Base-by-base conservation (phyloP, 1,284 basidiomycete genomes). In the Tilletia caries region DNA sequence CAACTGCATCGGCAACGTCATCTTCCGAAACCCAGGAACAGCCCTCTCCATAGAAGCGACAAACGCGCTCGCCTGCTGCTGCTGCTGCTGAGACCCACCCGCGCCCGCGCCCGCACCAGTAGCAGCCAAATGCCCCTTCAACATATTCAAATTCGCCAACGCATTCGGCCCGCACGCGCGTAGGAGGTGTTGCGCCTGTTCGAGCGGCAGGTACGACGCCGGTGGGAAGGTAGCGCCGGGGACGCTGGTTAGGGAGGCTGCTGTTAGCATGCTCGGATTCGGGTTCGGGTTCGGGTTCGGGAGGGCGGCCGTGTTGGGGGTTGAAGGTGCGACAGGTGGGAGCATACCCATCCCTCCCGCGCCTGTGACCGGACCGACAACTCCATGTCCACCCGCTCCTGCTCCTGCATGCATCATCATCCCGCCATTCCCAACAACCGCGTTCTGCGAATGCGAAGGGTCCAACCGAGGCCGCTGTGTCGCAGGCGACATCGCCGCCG, bases 1-100 rank as follows among this genome's bases (percentile, higher is more conserved):
- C 58, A 62, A 62, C 29, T 62, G 58, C 29, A 33, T 20, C 58
- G 29, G 58, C 18, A 33, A 34, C 8, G 5, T 4, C 58, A 62
- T 33, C 58, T 62, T 62, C 58, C 58, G 8, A 34, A 62, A 62
- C 32, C 58, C 58, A 33, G 58, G 29, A 12, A 62, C 58, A n/a
- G 33, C 32, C 29, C 34, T 62, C 58, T 62, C 58, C 58, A 62
- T 62, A 3, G 27, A 29, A 2, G 32, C 18, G 15, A 62, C 20
- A 34, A 62, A 62, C 15, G 29, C 13, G 34, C 58, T 62, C 48
- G 48, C 20, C 48, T 50, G 48, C 48, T 6, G 13, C 48, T 20
- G 18, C 48, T 6, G 6, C 48, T 3, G 48, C 48, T n/a, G n/a
- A n/a, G n/a, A n/a, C 48, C 46, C 20, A n/a, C 8, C 46, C 15